Base-by-base conservation (phyloP, 371 early-diverging fungal species). In the Chytridium lagenaria region DNA sequence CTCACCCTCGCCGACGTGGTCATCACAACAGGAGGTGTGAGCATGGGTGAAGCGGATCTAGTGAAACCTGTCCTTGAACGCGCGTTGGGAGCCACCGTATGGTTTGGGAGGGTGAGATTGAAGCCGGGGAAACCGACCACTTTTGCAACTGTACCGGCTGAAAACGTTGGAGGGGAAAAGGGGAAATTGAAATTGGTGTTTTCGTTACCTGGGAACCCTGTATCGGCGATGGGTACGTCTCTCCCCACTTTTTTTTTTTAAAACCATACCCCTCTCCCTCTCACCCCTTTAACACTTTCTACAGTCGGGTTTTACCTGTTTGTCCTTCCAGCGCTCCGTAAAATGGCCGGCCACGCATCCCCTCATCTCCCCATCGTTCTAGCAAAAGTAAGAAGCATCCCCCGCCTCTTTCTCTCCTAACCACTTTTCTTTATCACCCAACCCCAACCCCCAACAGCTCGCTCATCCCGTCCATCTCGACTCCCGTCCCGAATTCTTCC, bases 81-180 rank as follows among this genome's bases (percentile, higher is more conserved):
- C 64, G 85, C 85, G 23, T 72, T 95, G 19, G 87, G 87, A 2
- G 96, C 93, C 2, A 86, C 77, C 0, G 87, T 95, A 33, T 91
- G 91, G 67, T 95, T 97, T 85, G 96, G 96, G 0, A 87, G 96
- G 1, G 91, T 97, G n/a, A 74, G 84, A 67, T 91, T 97, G 91
- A 96, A 95, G 77, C 98, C 98, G 30, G 95, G 93, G 87, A 95
- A 95, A 83, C 97, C 97, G 10, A 94, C 94, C 0, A 96, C 95
- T 7, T 97, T 97, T 85, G 96, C 95, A 1, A 91, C 92, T 0
- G 71, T 92, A 22, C 81, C 88, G 1, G 31, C 26, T 7, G 51
- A 65, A 19, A 38, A 50, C 50, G n/a, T n/a, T n/a, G n/a, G n/a
- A n/a, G n/a, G n/a, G n/a, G n/a, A n/a, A n/a, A n/a, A n/a, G n/a